Base-by-base conservation (phyloP, 1,284 basidiomycete species). In the Sanghuangporus sanghuang region DNA sequence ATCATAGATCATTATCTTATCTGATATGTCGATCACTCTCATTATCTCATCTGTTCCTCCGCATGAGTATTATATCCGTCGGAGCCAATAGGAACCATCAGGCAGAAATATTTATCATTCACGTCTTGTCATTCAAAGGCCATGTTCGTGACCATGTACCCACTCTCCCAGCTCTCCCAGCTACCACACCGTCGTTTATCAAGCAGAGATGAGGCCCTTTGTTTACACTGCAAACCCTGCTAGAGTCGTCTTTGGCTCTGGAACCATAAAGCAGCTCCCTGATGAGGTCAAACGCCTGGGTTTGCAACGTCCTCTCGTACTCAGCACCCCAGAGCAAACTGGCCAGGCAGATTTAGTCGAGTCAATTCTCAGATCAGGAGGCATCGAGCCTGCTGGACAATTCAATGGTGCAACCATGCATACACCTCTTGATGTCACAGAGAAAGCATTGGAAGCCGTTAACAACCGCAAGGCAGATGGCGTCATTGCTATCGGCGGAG, bases 361-460 rank as follows among this genome's bases (percentile, higher is more conserved):
- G 56, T 57, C 64, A 16, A 66, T 73, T 49, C 68, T 73, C 42
- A 68, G 69, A 18, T 60, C 71, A 23, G 65, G 72, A 27, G 68
- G 72, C 52, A 63, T 68, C 42, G 63, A 68, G 46, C 59, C 70
- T 52, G 72, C 71, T 39, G 74, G 73, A 46, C 58, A 72, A 40
- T 76, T 72, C 69, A 70, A 69, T 38, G 75, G 76, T 39, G 79
- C 79, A 1, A 75, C 74, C 0, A 79, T 80, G 79, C 78, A 80
- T 70, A 81, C 78, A 1, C 79, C 79, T 8, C 71, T 73, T 58
- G 65, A 77, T 36, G 73, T 80, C 7, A 80, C 79, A 14, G 66
- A 72, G 32, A 75, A 77, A 12, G 77, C 76, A 9, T 62, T 78
- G 36, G 62, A 70, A 23, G 65, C 73, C 42, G 74, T 70, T 1